phyloP scores from a whole-genome alignment of 805 yeast species.

The Wickerhamomyces silvicola region DNA sequence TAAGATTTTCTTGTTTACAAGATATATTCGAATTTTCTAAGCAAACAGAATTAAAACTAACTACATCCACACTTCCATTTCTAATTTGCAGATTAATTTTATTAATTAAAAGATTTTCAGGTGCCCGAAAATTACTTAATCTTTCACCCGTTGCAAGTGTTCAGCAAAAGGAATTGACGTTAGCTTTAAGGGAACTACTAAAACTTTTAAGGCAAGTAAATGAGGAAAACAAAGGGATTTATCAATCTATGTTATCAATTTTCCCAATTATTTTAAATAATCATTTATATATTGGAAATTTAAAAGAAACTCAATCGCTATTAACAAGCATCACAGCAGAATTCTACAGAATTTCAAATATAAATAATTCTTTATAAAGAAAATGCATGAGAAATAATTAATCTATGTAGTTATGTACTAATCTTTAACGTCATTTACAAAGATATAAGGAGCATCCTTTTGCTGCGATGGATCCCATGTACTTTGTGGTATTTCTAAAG shows the following conservation, averaged over 20 bases:
- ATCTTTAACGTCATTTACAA: constrained; percentile 5
- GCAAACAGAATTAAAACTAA: constrained; percentile 16
- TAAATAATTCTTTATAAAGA: no score
- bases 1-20: constrained; percentile 51
- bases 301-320: constrained; percentile 8
- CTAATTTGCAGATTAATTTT: constrained; percentile 54
- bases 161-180: constrained; percentile 56
- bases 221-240: constrained; percentile 1
- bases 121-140: constrained; percentile 54
- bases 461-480: constrained; percentile 23
- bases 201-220: constrained; percentile 17
- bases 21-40: constrained; percentile 41
- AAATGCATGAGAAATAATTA: no score
- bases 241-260: constrained; percentile 9
- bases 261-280: constrained; percentile 21
- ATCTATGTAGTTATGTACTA: background rate
- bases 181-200: constrained; percentile 38
- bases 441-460: constrained; percentile 7
- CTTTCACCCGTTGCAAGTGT: constrained; percentile 60
- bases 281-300: constrained; percentile 14
- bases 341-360: constrained; percentile 18
- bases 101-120: constrained; percentile 54
- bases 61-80: constrained; percentile 34
- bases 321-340: constrained; percentile 19
- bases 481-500: constrained; percentile 18